A percentile compares a stretch with the other conserved stretches of the same genome.
phyloP scores from a whole-genome alignment of 352 stramenopile genomes.

The Phytophthora hibernalis region DNA sequence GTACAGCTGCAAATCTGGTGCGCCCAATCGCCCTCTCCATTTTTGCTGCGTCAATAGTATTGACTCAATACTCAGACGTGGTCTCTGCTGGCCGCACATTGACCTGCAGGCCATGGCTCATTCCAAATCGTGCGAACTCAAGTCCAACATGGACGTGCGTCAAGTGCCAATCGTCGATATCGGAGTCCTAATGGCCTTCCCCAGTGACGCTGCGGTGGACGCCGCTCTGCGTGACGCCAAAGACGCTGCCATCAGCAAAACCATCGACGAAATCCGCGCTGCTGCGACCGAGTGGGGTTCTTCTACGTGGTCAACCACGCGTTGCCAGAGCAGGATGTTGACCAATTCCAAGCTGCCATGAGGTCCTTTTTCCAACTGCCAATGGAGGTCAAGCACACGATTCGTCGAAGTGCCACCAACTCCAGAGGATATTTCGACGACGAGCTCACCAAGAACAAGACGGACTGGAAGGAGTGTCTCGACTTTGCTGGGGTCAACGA shows the following conservation, averaged over 20 bases:
- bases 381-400: conserved; percentile 49
- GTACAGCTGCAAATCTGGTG: too few species aligned
- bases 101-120: conserved; percentile 1
- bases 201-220: conserved; percentile 45
- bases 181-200: conserved; percentile 50
- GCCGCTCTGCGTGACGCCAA: conserved; percentile 23
- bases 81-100: background rate
- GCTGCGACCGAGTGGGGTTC: conserved; percentile 89
- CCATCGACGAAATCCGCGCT: conserved; percentile 55
- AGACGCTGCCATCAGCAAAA: conserved; percentile 28
- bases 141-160: conserved; percentile 30
- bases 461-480: conserved; percentile 93
- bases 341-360: conserved; percentile 70
- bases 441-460: conserved; percentile 94
- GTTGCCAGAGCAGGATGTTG: conserved; percentile 60
- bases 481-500: conserved; percentile 67
- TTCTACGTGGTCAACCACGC: conserved; percentile 92
- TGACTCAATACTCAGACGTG: background rate
- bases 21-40: background rate
- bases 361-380: conserved; percentile 85
- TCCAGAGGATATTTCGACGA: conserved; percentile 93
- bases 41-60: background rate
- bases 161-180: conserved; percentile 69
- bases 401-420: conserved; percentile 85
- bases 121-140: background rate